Conservation (phyloP, 768 basidiomycete species). For the Asterophora parasitica region DNA sequence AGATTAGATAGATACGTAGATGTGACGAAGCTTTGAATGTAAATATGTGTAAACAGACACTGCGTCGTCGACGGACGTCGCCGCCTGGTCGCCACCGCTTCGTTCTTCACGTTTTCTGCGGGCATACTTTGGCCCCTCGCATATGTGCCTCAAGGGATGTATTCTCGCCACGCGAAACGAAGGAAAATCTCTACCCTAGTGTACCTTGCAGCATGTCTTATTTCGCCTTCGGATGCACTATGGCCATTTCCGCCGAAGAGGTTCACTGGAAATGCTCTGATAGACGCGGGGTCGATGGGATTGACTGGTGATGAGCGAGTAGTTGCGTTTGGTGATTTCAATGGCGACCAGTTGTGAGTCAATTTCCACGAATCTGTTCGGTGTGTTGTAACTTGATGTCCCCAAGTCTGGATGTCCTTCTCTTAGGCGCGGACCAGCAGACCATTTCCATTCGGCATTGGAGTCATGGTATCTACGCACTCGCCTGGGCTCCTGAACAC, state of each 20-base stretch:
- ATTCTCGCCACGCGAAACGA: constrained; percentile 8
- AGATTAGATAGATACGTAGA: too few relatives aligned
- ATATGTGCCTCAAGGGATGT: constrained; percentile 10
- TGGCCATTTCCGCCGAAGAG: constrained; percentile 92
- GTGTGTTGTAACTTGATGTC: neutral
- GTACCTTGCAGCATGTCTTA: constrained; percentile 4
- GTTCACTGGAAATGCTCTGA: constrained; percentile 75
- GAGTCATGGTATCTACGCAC: constrained; percentile 58
- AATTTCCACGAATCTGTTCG: neutral
- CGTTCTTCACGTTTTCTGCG: neutral
- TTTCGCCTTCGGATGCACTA: constrained; percentile 11
- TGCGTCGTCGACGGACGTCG: neutral
- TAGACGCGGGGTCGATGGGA: constrained; percentile 78
- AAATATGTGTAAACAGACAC: constrained; percentile 6
- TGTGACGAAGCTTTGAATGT: too few relatives aligned
- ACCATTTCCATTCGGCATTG: constrained; percentile 76
- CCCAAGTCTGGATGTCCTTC: constrained; percentile 74
- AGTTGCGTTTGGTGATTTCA: constrained; percentile 91
- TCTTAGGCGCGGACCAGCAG: constrained; percentile 71
- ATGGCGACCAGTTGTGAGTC: constrained; percentile 91
- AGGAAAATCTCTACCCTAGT: constrained; percentile 1
- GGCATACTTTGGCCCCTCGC: neutral
- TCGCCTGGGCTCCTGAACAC: too few relatives aligned
- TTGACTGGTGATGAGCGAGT: constrained; percentile 68
- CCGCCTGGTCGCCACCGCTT: too few relatives aligned